Evolutionary conservation across 345 rosid genomes (phyloP), one percentile per base, ranked within the genome.

Genomic region (Raphanus sativus): DNA sequence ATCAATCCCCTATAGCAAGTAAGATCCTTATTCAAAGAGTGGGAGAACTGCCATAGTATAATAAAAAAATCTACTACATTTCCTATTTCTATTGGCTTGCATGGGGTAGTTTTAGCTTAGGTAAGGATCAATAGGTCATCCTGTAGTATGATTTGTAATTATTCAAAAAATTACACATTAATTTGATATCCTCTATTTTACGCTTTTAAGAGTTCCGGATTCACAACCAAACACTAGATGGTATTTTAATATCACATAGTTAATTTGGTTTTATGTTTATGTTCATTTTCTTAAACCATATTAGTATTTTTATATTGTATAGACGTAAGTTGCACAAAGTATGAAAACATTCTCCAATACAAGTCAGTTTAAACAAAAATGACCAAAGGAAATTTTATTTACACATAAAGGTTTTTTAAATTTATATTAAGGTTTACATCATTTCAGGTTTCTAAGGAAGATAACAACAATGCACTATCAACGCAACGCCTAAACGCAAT

Each of bases 401-500:
- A 32, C 36, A 32, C 36, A 32, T n/a, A n/a, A n/a, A n/a, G n/a
- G n/a, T n/a, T n/a, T n/a, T n/a, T n/a, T n/a, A n/a, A n/a, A n/a
- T n/a, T n/a, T n/a, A n/a, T n/a, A n/a, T 16, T 9, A 16, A 52
- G 21, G 24, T 16, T 16, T 16, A 52, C 6, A 55, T 55, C 60
- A 55, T 55, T 56, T 32, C 77, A 78, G 81, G 68, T 72, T 71
- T 21, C 38, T 78, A 38, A 72, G 62, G 63, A 78, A 72, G 30
- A 66, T 45, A 48, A 9, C 60, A 50, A 1, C 32, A 38, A 72
- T 24, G 16, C n/a, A 6, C 52, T 78, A 24, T 65, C 77, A 17
- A 38, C 77, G 17, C 72, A 65, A 60, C 6, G 26, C 42, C 64
- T 66, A 42, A 62, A 66, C 36, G 64, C 5, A 17, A 72, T 59